Evolutionary conservation across 2,329 filamentous ascomycete species (phyloP), one percentile per base, ranked within the genome.

Genomic region (Ciborinia camelliae): DNA sequence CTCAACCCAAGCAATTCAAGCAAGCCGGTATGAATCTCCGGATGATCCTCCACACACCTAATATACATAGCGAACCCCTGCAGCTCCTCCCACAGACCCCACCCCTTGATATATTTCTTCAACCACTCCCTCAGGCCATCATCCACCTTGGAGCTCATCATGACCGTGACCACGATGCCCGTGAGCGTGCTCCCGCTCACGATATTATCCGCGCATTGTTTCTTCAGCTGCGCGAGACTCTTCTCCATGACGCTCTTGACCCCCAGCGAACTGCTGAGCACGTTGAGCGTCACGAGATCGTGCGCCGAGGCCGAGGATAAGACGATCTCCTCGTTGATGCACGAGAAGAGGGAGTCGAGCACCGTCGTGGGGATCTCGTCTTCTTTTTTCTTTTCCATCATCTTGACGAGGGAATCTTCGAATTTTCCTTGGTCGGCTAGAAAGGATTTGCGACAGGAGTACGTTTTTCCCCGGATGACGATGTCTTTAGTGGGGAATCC

Each of bases 401-500:
- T 72, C 41, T 72, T 71, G 1, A 62, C 48, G 2, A 73, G 54
- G 7, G 71, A 68, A 10, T 64, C 62, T 47, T 73, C 72, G 64
- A 74, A 73, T 41, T 73, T 74, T 1, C 48, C 43, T 12, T 53
- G 39, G 12, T 74, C 73, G 15, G 53, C 23, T 0, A 73, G 67
- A 52, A 70, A 74, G n/a, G 60, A 64, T 37, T 68, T 65, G 9
- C 72, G 70, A 0, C 73, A 63, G 10, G 65, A n/a, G 53, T 71
- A 69, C 2, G 67, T 63, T 62, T 70, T 71, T 1, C 69, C 70
- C 15, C 73, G 68, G 7, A 74, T 50, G 2, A 67, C 63, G 35
- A 74, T 66, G 26, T 73, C 70, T 62, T 71, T 73, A 4, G 68
- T 72, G n/a, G 70, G 68, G 54, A 68, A 69, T 18, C 66, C 59